Conservation (phyloP, 2,329 filamentous ascomycete species). For the Hypoxylon sp. region DNA sequence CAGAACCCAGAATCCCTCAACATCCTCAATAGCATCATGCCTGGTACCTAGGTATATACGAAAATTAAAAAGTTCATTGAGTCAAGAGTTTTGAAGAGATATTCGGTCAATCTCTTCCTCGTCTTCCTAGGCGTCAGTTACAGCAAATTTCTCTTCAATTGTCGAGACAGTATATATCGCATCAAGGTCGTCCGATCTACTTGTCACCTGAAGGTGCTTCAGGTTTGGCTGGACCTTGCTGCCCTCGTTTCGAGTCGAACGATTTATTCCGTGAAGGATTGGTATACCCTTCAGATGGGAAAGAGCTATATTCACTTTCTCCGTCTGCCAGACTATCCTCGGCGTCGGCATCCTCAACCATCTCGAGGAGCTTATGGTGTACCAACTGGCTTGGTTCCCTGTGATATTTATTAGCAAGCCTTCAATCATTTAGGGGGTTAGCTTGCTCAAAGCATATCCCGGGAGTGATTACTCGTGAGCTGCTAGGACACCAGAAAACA, state of each 20-base stretch:
- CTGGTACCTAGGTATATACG: neutral
- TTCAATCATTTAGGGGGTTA: too few relatives aligned
- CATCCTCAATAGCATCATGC: neutral
- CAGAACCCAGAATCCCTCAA: neutral
- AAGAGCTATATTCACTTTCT: conserved; percentile 31
- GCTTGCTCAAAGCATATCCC: too few relatives aligned
- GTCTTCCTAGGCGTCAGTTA: too few relatives aligned
- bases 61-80: too few relatives aligned
- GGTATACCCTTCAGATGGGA: conserved; percentile 14
- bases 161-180: neutral
- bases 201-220: conserved; percentile 8
- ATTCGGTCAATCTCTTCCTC: too few relatives aligned
- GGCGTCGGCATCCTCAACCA: conserved; percentile 30
- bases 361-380: conserved; percentile 39
- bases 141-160: too few relatives aligned
- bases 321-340: conserved; percentile 25
- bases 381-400: conserved; percentile 34
- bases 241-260: conserved; percentile 7
- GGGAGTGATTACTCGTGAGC: too few relatives aligned
- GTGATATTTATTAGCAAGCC: too few relatives aligned
- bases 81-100: too few relatives aligned
- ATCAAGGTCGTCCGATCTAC: conserved; percentile 3
- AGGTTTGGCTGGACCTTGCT: conserved; percentile 3
- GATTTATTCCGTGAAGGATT: conserved; percentile 19
- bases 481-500: too few relatives aligned